phyloP scores from a whole-genome alignment of 495 filamentous ascomycete species.

The Lasiosphaeriaceae sp. region DNA sequence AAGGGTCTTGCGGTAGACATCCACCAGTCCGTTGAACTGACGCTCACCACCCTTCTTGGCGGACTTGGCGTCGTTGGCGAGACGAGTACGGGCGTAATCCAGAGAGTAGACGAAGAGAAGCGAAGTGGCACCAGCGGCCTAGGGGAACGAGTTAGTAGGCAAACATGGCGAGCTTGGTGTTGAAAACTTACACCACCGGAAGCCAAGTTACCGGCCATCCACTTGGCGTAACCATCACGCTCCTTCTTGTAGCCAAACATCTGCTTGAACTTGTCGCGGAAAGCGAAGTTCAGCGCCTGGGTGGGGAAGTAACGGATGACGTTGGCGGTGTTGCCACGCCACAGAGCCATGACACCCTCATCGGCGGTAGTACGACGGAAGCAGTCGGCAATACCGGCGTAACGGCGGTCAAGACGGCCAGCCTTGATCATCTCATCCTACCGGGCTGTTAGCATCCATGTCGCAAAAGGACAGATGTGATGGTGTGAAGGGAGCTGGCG shows the following conservation, averaged over 20 bases:
- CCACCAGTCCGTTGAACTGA: slow-evolving; percentile 98
- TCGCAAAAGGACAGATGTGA: background rate
- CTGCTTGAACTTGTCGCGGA: slow-evolving; percentile 99
- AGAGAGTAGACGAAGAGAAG: slow-evolving; percentile 99
- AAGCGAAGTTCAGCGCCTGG: slow-evolving; percentile 99
- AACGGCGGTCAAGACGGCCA: slow-evolving; percentile 96
- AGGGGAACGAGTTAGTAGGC: background rate
- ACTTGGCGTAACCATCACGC: slow-evolving; percentile 94
- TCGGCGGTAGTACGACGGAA: slow-evolving; percentile 81
- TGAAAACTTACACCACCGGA: slow-evolving; percentile 89
- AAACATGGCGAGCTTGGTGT: background rate
- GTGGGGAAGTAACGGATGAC: slow-evolving; percentile 99
- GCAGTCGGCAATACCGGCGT: slow-evolving; percentile 90
- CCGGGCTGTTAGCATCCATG: slow-evolving; percentile 15
- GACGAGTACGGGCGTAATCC: slow-evolving; percentile 99
- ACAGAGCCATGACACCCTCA: slow-evolving; percentile 83
- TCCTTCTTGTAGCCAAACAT: slow-evolving; percentile 99
- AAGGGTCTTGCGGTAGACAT: slow-evolving; percentile 99
- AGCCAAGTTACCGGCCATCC: slow-evolving; percentile 99
- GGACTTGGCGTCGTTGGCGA: slow-evolving; percentile 98
- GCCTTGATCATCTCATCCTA: slow-evolving; percentile 99
- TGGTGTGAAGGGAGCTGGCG: background rate
- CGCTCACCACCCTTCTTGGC: slow-evolving; percentile 96
- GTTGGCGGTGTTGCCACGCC: slow-evolving; percentile 99
- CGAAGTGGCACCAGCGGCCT: slow-evolving; percentile 98